Evolutionary conservation across 768 basidiomycete genomes (phyloP), one percentile per base, ranked within the genome.

Genomic region (Mycena pura): DNA sequence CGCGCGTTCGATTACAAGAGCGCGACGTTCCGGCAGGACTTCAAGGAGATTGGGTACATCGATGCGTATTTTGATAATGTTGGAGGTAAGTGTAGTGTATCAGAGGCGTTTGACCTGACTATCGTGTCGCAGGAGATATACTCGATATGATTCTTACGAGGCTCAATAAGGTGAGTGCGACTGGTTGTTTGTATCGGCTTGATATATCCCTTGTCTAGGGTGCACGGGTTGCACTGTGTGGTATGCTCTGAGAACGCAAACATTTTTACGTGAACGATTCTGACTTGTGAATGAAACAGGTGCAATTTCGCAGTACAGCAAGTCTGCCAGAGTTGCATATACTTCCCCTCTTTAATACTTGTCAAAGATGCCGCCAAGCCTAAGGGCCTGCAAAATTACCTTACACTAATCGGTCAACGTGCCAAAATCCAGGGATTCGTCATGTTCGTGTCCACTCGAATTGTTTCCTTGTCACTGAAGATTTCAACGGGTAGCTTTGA

Each of bases 41-140:
- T 96, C 75, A 92, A 88, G 75, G 76, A 82, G 39, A 82, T 91
- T 44, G 91, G 91, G 3, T 91, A 87, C 66, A 65, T 94, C n/a
- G 92, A 96, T 65, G 90, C 91, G 1, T 93, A 80, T 73, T 95
- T 95, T 67, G 92, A 94, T 72, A 92, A 93, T 60, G 91, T 93
- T 50, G 88, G 86, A 24, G 87, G 87, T 72, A 57, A 58, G 73
- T n/a, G n/a, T n/a, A n/a, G n/a, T n/a, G n/a, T n/a, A n/a, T n/a
- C n/a, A n/a, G n/a, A n/a, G n/a, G 34, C 11, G 53, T 21, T 32
- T 24, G 28, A 25, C 15, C 51, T 55, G 54, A 77, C 76, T 58
- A 70, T 21, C 1, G 9, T n/a, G n/a, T n/a, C n/a, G 7, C 79
- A 72, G 90, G 91, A 3, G 90, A 93, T 28, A 91, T 94, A 36